Percentiles rank a stretch among this genome's conserved stretches.
These are phyloP conservation scores for Didymella keratinophila DNA, from an alignment of 2,329 filamentous ascomycete species.

Conservation along the genomic window DNA sequence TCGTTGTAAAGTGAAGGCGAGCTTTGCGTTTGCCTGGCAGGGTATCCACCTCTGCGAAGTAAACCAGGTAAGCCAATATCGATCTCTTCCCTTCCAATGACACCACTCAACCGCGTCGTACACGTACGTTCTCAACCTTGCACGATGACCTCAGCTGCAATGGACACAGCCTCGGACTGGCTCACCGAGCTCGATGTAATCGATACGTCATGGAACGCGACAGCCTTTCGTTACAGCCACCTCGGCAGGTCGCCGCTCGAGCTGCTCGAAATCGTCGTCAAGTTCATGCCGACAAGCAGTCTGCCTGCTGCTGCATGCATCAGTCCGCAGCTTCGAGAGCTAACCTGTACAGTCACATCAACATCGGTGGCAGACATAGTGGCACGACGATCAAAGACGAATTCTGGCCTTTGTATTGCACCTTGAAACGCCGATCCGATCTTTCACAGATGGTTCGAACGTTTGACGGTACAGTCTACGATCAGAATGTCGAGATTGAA, in stretches of 20 bases:
- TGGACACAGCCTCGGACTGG: not conserved
- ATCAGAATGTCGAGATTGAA: not conserved
- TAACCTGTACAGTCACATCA: not conserved
- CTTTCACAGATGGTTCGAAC: not conserved
- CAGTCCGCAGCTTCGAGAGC: not conserved
- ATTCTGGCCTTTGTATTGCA: not conserved
- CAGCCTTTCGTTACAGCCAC: not conserved
- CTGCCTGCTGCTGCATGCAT: not conserved
- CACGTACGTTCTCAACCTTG: not conserved
- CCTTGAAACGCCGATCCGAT: not conserved
- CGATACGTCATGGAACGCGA: not conserved
- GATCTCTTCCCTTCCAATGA: not conserved
- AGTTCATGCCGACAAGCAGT: not conserved
- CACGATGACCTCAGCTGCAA: not conserved
- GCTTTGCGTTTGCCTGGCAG: not conserved
- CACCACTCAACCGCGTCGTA: not conserved
- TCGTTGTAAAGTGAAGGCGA: not conserved
- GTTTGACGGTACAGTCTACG: not conserved
- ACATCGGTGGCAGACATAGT: not conserved
- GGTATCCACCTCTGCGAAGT: not conserved
- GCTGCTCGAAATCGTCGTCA: not conserved
- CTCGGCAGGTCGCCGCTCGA: not conserved
- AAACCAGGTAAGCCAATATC: not conserved
- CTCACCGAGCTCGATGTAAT: constrained; percentile 5
- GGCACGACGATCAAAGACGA: too few relatives aligned